Evolutionary conservation across 805 yeast species (phyloP), one percentile per base, ranked within the genome.

Genomic region (Barnettozyma vustinii): DNA sequence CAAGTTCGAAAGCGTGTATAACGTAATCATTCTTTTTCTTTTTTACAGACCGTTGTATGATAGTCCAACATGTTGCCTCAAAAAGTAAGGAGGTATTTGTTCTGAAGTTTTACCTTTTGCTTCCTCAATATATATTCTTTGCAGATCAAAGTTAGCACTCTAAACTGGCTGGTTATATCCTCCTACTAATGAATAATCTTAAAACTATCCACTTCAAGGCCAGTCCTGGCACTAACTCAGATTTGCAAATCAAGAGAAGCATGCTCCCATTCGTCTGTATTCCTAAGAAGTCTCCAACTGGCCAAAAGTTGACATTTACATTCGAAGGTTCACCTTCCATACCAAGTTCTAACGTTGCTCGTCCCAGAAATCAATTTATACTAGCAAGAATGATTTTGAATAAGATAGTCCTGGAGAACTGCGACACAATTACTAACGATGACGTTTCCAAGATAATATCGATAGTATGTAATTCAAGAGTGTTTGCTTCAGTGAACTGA

Each of bases 331-430:
- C 36, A 15, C 16, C 36, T 32, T 32, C 36, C 10, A 15, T 9
- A 4, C 8, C 36, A 9, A 32, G 16, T 32, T 15, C 15, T 5
- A 32, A n/a, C 6, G 36, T 32, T 15, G 36, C 16, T 32, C 36
- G 36, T n/a, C 61, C 61, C n/a, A 45, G 58, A 33, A 57, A 57
- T 36, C 50, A 47, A 27, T 57, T 57, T 26, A 56, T 57, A n/a
- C 32, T 57, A 5, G 58, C 59, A 0, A 45, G 61, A 27, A 40
- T 46, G 3, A 46, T 56, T 5, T 25, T 56, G 36, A 55, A 49
- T 40, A 52, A 42, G 35, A 9, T 44, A n/a, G 48, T 57, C 18
- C 46, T 42, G 10, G 6, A 25, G 1, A 18, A 19, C 8, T 39
- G 21, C 12, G 5, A 10, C 41, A 2, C 35, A 45, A 4, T 18